These are phyloP conservation scores for Zygoascus tannicola DNA, from an alignment of 805 yeast genomes.

Conservation along the genomic window DNA sequence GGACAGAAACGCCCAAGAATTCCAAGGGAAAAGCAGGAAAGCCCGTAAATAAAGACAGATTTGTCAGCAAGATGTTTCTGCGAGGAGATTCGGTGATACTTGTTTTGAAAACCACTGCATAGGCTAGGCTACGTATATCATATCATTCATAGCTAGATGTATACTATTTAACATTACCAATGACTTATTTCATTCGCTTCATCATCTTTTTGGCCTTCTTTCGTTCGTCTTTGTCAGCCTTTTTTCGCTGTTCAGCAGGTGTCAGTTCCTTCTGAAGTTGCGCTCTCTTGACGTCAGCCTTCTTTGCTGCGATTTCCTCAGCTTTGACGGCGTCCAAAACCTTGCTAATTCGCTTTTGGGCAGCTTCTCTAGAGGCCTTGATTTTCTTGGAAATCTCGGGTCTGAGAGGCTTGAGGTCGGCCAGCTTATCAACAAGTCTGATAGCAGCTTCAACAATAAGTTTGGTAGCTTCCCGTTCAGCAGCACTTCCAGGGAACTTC, in stretches of 20 bases:
- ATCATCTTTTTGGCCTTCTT: slow-evolving; percentile 63
- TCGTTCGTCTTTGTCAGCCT: slow-evolving; percentile 68
- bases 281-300: slow-evolving; percentile 43
- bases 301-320: slow-evolving; percentile 62
- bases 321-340: slow-evolving; percentile 52
- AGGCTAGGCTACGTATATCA: not conserved
- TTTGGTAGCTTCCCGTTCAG: slow-evolving; percentile 42
- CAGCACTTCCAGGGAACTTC: slow-evolving; percentile 39
- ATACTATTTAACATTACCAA: not conserved
- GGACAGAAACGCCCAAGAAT: slow-evolving; percentile 55
- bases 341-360: slow-evolving; percentile 60
- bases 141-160: not conserved
- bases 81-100: slow-evolving; percentile 95
- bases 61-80: slow-evolving; percentile 78
- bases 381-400: slow-evolving; percentile 71
- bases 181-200: slow-evolving; percentile 18
- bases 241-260: slow-evolving; percentile 71
- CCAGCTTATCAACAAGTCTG: slow-evolving; percentile 48
- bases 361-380: slow-evolving; percentile 66
- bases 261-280: slow-evolving; percentile 53
- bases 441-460: slow-evolving; percentile 48
- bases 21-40: slow-evolving; percentile 65
- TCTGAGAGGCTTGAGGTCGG: slow-evolving; percentile 44
- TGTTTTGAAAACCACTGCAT: slow-evolving; percentile 35
- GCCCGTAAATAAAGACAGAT: slow-evolving; percentile 61